A percentile compares a stretch with the other conserved stretches of the same genome.
These are phyloP conservation scores for Dujonia santamariae DNA, from an alignment of 1,139 yeast genomes.

Conservation along the genomic window DNA sequence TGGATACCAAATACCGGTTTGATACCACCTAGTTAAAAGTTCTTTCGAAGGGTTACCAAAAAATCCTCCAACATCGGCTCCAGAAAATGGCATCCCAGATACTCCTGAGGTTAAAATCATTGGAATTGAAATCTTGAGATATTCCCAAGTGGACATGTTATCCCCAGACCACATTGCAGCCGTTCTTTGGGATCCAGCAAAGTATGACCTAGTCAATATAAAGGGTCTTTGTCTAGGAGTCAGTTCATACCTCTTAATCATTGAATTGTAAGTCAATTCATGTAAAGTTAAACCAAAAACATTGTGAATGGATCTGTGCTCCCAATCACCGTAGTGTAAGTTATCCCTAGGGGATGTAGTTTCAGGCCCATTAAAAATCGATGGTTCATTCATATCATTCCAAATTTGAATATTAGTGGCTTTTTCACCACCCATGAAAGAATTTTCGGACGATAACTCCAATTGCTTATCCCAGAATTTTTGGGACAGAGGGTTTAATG, in stretches of 20 bases:
- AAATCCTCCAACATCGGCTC: slow-evolving; percentile 97
- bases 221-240: slow-evolving; percentile 70
- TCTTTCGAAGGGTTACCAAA: slow-evolving; percentile 86
- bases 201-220: slow-evolving; percentile 81
- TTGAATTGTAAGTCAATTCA: slow-evolving; percentile 71
- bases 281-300: slow-evolving; percentile 77
- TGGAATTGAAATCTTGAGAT: slow-evolving; percentile 75
- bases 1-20: slow-evolving; percentile 93
- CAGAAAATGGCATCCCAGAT: slow-evolving; percentile 89
- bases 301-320: slow-evolving; percentile 89
- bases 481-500: slow-evolving; percentile 63
- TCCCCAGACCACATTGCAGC: slow-evolving; percentile 99
- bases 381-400: slow-evolving; percentile 99
- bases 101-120: slow-evolving; percentile 81
- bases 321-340: slow-evolving; percentile 77
- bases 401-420: slow-evolving; percentile 71
- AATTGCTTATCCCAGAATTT: slow-evolving; percentile 54
- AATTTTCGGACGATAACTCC: slow-evolving; percentile 18
- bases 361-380: slow-evolving; percentile 93
- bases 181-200: slow-evolving; percentile 86
- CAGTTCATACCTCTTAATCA: slow-evolving; percentile 46
- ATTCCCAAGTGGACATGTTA: slow-evolving; percentile 90
- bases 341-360: slow-evolving; percentile 82
- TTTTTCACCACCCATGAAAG: slow-evolving; percentile 50
- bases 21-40: slow-evolving; percentile 88